These are phyloP conservation scores for Tephrocybe sp. DNA, from an alignment of 768 basidiomycete species.

Conservation along the genomic window DNA sequence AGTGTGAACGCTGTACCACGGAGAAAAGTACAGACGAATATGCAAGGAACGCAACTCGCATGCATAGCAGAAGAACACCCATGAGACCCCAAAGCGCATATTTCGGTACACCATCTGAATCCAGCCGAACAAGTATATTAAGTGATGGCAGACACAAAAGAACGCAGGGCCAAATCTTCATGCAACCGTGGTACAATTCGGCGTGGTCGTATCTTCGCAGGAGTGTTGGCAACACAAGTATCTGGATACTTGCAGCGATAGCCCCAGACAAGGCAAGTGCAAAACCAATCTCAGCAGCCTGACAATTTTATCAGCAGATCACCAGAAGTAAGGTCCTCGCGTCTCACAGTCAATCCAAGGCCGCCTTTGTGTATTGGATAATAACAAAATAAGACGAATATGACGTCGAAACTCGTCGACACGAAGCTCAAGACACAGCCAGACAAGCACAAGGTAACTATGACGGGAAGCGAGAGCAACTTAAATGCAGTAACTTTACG, in stretches of 20 bases:
- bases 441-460: conserved; percentile 49
- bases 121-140: conserved; percentile 41
- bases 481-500: conserved; percentile 18
- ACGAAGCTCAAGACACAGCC: conserved; percentile 52
- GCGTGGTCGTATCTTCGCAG: conserved; percentile 48
- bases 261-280: conserved; percentile 50
- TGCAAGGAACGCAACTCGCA: conserved; percentile 43
- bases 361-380: conserved; percentile 55
- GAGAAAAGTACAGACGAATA: conserved; percentile 41
- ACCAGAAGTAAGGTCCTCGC: neutral
- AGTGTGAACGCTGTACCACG: neutral
- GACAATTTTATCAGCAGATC: conserved; percentile 22
- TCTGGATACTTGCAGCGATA: conserved; percentile 46
- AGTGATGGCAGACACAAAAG: conserved; percentile 50
- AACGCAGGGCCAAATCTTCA: conserved; percentile 52
- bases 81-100: conserved; percentile 50
- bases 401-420: conserved; percentile 55
- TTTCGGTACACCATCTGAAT: conserved; percentile 7
- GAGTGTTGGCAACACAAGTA: conserved; percentile 53
- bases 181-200: conserved; percentile 52
- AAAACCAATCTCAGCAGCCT: conserved; percentile 50
- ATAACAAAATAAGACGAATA: conserved; percentile 67
- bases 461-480: conserved; percentile 50
- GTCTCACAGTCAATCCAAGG: conserved; percentile 29
- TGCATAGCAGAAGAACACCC: conserved; percentile 35